Evolutionary conservation across 2,329 filamentous ascomycete species (phyloP).

Genomic region (Penicillium griseofulvum): DNA sequence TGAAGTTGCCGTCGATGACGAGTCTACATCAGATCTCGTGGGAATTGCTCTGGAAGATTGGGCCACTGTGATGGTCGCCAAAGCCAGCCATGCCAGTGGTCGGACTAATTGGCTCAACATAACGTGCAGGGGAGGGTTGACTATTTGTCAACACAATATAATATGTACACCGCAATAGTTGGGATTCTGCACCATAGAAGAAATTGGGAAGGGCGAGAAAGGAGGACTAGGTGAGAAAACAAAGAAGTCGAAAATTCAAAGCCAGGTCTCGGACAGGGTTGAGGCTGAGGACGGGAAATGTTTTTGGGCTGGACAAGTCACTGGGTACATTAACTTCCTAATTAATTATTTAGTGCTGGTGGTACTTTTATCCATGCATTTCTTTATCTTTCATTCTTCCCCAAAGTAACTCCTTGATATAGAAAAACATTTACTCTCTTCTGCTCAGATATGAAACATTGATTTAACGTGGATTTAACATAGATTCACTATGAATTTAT

Average conservation of each 20-base stretch:
- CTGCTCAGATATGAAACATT: too few relatives aligned
- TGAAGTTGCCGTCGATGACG: slow-evolving; percentile 1
- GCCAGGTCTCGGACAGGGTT: neutral
- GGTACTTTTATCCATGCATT: too few relatives aligned
- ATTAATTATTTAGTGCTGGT: too few relatives aligned
- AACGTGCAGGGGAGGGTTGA: slow-evolving; percentile 1
- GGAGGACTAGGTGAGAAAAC: neutral
- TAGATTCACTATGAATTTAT: neutral
- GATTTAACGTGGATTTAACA: too few relatives aligned
- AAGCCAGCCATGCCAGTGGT: slow-evolving; percentile 3
- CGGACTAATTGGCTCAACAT: slow-evolving; percentile 1
- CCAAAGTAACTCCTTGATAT: too few relatives aligned
- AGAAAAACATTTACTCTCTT: too few relatives aligned
- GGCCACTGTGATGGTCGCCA: slow-evolving; percentile 1
- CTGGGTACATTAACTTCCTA: neutral
- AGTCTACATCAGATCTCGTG: neutral
- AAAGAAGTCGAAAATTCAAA: neutral
- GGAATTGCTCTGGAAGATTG: neutral
- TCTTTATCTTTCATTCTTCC: too few relatives aligned
- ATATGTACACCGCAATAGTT: neutral
- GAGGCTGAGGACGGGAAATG: neutral
- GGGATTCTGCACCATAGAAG: neutral
- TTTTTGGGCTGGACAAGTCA: neutral
- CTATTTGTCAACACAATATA: neutral
- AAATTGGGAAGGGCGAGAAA: neutral